A percentile compares a stretch with the other conserved stretches of the same genome.
Conservation (phyloP, 345 rosid genomes). For the Populus simonii region DNA sequence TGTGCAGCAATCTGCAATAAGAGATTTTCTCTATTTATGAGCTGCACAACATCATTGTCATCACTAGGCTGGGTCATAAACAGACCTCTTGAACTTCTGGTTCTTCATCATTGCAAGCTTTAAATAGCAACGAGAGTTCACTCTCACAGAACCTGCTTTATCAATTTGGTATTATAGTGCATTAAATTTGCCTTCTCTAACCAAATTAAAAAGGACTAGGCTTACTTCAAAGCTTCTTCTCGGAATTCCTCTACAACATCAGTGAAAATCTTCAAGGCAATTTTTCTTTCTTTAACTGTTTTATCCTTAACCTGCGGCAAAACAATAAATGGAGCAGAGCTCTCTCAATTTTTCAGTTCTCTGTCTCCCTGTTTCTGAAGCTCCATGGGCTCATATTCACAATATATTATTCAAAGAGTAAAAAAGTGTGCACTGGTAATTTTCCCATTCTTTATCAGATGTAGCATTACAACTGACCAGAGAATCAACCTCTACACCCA, state of each 20-base stretch:
- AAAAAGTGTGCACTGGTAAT: not conserved
- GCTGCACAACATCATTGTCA: not conserved
- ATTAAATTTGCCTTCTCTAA: not conserved
- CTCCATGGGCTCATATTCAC: not conserved
- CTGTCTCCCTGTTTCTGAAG: not conserved
- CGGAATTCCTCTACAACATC: not conserved
- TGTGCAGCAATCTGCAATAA: not conserved
- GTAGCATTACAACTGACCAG: not conserved
- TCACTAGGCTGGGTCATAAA: not conserved
- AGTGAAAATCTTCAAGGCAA: slow-evolving; percentile 3
- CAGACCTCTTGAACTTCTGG: slow-evolving; percentile 6
- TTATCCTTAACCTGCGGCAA: not conserved
- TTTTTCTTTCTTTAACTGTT: slow-evolving; percentile 2
- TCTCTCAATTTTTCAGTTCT: not conserved
- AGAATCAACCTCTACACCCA: not conserved
- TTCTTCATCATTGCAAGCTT: not conserved
- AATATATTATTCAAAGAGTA: not conserved
- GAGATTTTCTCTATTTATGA: not conserved
- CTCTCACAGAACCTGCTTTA: slow-evolving; percentile 2
- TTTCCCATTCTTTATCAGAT: not conserved
- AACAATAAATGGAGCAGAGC: not conserved
- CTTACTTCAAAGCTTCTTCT: not conserved
- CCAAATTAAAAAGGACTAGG: not conserved
- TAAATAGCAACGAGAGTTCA: not conserved
- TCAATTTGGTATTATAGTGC: not conserved